Evolutionary conservation across 1,284 basidiomycete species (phyloP), one percentile per base, ranked within the genome.

Genomic region (Leccinum olivaceoglutinosum): DNA sequence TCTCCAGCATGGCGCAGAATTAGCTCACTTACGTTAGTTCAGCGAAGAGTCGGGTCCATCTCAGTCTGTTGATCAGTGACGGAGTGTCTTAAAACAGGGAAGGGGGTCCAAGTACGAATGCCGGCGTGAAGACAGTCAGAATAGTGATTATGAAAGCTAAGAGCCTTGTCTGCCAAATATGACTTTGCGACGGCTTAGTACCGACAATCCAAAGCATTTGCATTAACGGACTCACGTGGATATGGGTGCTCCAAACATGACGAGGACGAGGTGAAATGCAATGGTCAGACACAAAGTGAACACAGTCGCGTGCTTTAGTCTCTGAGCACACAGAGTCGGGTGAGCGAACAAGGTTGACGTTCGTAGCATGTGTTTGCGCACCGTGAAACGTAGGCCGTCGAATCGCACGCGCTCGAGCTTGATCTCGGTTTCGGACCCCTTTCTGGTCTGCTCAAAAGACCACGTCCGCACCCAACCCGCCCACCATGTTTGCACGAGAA

Each of bases 171-270:
- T 85, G 83, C 7, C 77, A 61, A 56, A 79, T 64, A 67, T 85
- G 79, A 64, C 86, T 87, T 41, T 57, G 62, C 53, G 55, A 57
- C 54, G 18, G 29, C 21, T 75, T 62, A 67, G 64, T 61, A 60
- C 57, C 51, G 49, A 58, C 51, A 41, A 11, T 51, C 60, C 44
- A 21, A 63, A 63, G 51, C 5, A 7, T 61, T 44, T 44, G 56
- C 25, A 63, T 36, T 38, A 46, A 39, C 2, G 12, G 10, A 76
- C 82, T 68, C 69, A 88, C 87, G 80, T 83, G 53, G 78, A 65
- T 7, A 90, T 67, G 0, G 92, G 90, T 5, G 93, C 93, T 2
- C 94, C 94, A 65, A 96, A 88, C 11, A 92, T 71, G 9, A 91
- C 75, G 1, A 90, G 66, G 3, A 87, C 55, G 53, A 75, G 66